Evolutionary conservation across 2,329 filamentous ascomycete species (phyloP).

Genomic region (Trichoderma sp.): DNA sequence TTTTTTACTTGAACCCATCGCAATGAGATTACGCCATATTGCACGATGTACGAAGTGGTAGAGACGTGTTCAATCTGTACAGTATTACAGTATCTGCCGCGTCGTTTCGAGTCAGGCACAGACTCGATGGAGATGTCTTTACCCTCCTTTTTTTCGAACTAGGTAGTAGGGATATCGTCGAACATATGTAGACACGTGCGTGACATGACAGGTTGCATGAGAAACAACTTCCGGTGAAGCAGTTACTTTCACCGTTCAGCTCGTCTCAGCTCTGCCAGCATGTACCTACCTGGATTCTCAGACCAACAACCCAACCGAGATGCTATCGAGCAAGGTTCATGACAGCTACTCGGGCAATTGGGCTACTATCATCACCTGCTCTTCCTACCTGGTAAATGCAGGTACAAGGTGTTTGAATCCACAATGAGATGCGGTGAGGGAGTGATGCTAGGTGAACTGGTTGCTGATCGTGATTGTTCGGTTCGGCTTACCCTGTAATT

Average conservation of each 20-base stretch:
- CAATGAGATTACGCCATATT: neutral
- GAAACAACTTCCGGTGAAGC: neutral
- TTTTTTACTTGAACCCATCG: neutral
- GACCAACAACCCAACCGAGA: too few relatives aligned
- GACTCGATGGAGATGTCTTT: neutral
- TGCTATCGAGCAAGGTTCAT: too few relatives aligned
- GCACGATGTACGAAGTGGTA: too few relatives aligned
- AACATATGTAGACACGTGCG: neutral
- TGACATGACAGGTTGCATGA: neutral
- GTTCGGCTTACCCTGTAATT: constrained; percentile 5
- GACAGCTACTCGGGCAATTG: too few relatives aligned
- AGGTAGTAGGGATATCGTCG: neutral
- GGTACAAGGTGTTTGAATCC: constrained; percentile 6
- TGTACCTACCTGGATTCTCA: too few relatives aligned
- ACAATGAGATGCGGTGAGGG: neutral
- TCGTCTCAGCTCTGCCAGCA: neutral
- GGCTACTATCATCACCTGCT: too few relatives aligned
- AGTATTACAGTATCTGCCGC: neutral
- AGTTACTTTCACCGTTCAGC: neutral
- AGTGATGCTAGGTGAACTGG: neutral
- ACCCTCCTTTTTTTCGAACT: neutral
- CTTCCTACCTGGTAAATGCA: neutral
- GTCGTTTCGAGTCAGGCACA: neutral
- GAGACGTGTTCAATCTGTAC: neutral
- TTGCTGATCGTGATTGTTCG: neutral